Base-by-base conservation (phyloP, 2,329 filamentous ascomycete species). In the Coniochaeta hoffmannii region DNA sequence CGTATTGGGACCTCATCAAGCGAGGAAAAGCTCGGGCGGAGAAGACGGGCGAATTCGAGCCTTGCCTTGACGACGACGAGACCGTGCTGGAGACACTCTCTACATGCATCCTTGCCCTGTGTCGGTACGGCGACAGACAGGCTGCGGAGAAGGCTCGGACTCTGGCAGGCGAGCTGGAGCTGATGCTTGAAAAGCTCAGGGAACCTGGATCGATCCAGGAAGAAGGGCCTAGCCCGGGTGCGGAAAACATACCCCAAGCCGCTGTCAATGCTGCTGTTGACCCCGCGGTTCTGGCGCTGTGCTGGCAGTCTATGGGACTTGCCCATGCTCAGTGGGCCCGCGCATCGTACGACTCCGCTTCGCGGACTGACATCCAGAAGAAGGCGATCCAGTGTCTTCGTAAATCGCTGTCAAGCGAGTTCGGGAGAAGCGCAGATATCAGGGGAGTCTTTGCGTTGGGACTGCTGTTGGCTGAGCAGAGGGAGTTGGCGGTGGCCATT, bases 301-400 rank as follows among this genome's bases (percentile, higher is more conserved):
- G 89, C 24, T 95, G 93, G 80, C 85, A 91, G 64, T 89, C 90
- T 8, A 87, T 97, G 59, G 94, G 93, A 0, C 78, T 96, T 54
- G 87, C 89, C 14, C 86, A 94, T 62, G 90, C 92, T 2, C 87
- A 93, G 59, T 97, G 90, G 90, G 90, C 92, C 46, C 83, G 86
- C 53, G 79, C 87, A 65, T 96, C 92, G 0, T 89, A 85, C 57
- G 86, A 96, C 60, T 86, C 85, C 24, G 79, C 85, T 38, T 76
- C 79, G 17, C 82, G 94, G 58, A 79, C 85, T 6, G 83, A 87
- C 51, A 82, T 93, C 44, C 91, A 96, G 64, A 77, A 81, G 35
- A 87, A 89, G 65, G 92, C 93, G 1, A 84, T 94, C 35, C 80
- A 84, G 60, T 87, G 85, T 58, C 79, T 97, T 51, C 85, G 87